Evolutionary conservation across 305 asterid species (phyloP).

Genomic region (Striga hermonthica): DNA sequence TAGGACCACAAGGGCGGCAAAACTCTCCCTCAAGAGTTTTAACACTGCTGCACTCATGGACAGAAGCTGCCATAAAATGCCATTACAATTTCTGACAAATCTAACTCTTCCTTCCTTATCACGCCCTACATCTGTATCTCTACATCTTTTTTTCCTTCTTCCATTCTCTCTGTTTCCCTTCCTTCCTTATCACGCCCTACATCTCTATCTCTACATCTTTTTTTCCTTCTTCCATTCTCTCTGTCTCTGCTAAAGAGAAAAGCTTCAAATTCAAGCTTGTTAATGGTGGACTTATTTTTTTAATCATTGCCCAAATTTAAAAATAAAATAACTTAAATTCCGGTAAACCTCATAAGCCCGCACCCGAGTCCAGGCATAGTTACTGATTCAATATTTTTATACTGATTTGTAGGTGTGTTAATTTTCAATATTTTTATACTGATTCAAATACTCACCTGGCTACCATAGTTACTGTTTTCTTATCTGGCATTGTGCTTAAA

Average conservation of each 20-base stretch:
- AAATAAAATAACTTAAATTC: not conserved
- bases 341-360: constrained; percentile 26
- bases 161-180: constrained; percentile 51
- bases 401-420: too few species aligned
- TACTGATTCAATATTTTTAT: too few species aligned
- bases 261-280: constrained; percentile 31
- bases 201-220: constrained; percentile 39
- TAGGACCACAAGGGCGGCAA: too few species aligned
- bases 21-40: too few species aligned
- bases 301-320: constrained; percentile 23
- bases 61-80: constrained; percentile 67
- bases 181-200: constrained; percentile 85
- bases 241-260: constrained; percentile 21
- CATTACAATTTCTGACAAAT: constrained; percentile 69
- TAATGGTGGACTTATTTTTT: constrained; percentile 35
- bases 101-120: constrained; percentile 99
- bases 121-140: constrained; percentile 41
- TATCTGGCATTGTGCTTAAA: not conserved
- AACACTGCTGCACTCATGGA: constrained; percentile 29
- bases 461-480: not conserved
- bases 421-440: too few species aligned
- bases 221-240: constrained; percentile 25
- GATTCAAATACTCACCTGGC: too few species aligned
- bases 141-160: constrained; percentile 32
- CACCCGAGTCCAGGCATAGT: constrained; percentile 27